Conservation (phyloP, 345 rosid species). For the Linum trigynum region DNA sequence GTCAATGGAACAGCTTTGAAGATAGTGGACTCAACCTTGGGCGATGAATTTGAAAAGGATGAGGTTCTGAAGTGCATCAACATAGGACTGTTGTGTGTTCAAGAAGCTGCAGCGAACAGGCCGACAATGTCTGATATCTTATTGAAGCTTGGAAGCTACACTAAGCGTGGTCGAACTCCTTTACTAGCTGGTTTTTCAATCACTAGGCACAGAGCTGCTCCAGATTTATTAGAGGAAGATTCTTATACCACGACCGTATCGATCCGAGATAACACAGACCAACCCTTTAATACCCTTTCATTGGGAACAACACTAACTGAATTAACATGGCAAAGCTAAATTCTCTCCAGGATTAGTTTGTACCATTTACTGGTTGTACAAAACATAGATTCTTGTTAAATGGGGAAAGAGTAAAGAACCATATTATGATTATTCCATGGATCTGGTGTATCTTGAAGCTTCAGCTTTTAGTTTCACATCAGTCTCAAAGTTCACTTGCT, state of each 20-base stretch:
- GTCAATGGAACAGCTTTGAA: constrained; percentile 2
- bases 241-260: neutral
- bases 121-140: neutral
- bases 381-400: too few relatives aligned
- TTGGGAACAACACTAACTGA: neutral
- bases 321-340: too few relatives aligned
- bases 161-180: neutral
- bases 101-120: neutral
- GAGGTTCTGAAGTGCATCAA: constrained; percentile 2
- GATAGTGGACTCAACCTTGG: neutral
- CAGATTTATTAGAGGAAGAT: neutral
- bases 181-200: neutral
- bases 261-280: neutral
- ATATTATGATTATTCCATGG: too few relatives aligned
- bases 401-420: too few relatives aligned
- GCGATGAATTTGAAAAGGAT: neutral
- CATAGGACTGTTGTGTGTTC: constrained; percentile 1
- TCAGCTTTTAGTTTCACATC: too few relatives aligned
- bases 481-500: too few relatives aligned
- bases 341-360: too few relatives aligned
- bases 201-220: neutral
- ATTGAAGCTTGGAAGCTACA: neutral
- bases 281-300: neutral
- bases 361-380: neutral
- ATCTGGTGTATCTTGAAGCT: too few relatives aligned